Conservation (phyloP, 176 grass and related monocot species). For the Bromus sterilis region DNA sequence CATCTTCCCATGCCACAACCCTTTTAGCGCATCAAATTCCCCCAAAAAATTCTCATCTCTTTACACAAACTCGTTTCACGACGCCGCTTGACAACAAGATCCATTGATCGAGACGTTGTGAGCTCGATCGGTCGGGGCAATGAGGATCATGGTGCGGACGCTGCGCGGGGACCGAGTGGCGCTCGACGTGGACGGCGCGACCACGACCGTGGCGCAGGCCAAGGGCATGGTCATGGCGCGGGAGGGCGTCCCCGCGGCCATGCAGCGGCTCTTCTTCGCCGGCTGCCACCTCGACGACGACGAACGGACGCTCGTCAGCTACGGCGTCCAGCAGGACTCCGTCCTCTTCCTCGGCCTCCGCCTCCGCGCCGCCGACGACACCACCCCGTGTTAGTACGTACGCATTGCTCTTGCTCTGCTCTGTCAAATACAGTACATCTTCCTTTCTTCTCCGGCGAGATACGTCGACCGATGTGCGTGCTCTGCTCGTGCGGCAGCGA, state of each 20-base stretch:
- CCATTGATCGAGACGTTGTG: background rate
- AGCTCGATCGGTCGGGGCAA: background rate
- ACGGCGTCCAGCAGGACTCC: constrained; percentile 28
- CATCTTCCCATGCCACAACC: no score
- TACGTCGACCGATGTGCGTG: background rate
- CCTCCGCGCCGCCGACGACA: constrained; percentile 2
- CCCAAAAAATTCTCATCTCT: no score
- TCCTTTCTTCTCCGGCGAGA: background rate
- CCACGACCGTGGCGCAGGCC: constrained; percentile 25
- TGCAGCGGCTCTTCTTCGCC: constrained; percentile 40
- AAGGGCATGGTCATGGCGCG: constrained; percentile 27
- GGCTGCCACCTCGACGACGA: constrained; percentile 38
- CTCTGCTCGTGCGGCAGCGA: background rate
- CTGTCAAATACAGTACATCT: background rate
- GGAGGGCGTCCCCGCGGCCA: constrained; percentile 14
- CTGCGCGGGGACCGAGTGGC: constrained; percentile 35
- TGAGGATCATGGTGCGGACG: constrained; percentile 49
- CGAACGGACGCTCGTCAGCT: background rate
- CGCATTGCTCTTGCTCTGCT: background rate
- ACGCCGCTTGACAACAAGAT: no score
- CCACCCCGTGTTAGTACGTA: background rate
- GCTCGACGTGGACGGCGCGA: constrained; percentile 25
- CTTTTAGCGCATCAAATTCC: no score
- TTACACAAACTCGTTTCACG: no score
- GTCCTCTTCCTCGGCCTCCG: constrained; percentile 42